Evolutionary conservation across 2,329 filamentous ascomycete species (phyloP), one percentile per base, ranked within the genome.

Genomic region (Trichoderma asperellum): DNA sequence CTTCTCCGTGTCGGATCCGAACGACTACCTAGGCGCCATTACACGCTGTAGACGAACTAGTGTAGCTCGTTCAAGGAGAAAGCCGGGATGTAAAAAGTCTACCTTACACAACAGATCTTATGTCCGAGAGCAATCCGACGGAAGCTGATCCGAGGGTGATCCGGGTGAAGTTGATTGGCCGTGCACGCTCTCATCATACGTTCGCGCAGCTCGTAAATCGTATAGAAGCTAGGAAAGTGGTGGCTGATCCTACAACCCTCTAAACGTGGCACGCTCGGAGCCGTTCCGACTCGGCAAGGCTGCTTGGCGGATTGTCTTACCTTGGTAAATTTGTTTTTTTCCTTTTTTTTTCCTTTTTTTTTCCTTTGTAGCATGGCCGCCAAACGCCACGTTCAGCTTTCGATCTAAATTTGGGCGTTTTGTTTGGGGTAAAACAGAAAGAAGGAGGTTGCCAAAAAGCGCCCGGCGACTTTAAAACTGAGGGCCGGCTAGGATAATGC

Each of bases 61-160:
- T 55, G 34, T 16, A n/a, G 49, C 49, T 55, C 18, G 61, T 64
- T 35, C 49, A 32, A 64, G 49, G 49, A 64, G 49, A 43, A 40
- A 55, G 40, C 37, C 61, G 61, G 61, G 40, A 37, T 34, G 18
- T 49, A 43, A 40, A 55, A 64, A 43, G 35, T 18, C 43, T 56
- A 24, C 35, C 24, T 64, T 14, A 14, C 61, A 32, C 61, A 14
- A 56, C 11, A 32, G 10, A 35, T 40, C 24, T 24, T 64, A 43
- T 37, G 7, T 53, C 49, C 34, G 52, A 56, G 11, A 18, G 61
- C 18, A 18, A 35, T 52, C 32, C 27, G 37, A 24, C 16, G 5
- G 32, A 8, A 6, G 32, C 32, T 32, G 32, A 32, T 53, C 49
- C 34, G 52, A 43, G 18, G 12, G 49, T n/a, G 24, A 27, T 52